Evolutionary conservation across 805 yeast genomes (phyloP).

Genomic region (Candida xyloterini): DNA sequence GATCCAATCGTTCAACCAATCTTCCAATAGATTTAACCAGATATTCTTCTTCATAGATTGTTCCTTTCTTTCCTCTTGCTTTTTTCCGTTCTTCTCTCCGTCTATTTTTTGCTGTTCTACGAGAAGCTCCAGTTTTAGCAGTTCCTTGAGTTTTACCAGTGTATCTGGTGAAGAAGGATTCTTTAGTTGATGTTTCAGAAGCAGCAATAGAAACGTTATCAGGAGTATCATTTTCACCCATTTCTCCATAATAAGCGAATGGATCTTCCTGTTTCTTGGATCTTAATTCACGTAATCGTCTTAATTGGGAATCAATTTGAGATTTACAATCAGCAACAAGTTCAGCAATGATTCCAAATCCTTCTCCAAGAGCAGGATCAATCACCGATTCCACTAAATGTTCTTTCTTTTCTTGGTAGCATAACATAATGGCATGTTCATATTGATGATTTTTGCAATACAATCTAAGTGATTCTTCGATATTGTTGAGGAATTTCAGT

Average conservation of each 20-base stretch:
- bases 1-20: conserved; percentile 73
- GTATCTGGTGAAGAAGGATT: conserved; percentile 90
- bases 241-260: conserved; percentile 73
- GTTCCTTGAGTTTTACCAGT: conserved; percentile 96
- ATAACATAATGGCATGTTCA: conserved; percentile 72
- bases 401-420: conserved; percentile 40
- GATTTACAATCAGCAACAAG: conserved; percentile 88
- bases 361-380: conserved; percentile 78
- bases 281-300: conserved; percentile 80
- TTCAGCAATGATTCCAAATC: conserved; percentile 85
- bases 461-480: conserved; percentile 59
- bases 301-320: conserved; percentile 80
- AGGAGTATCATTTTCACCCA: conserved; percentile 66
- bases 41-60: conserved; percentile 96
- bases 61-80: conserved; percentile 97
- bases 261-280: conserved; percentile 83
- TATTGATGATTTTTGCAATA: conserved; percentile 74
- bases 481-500: conserved; percentile 54
- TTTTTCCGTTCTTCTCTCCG: conserved; percentile 94
- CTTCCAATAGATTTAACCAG: conserved; percentile 85
- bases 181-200: conserved; percentile 87
- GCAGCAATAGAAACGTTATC: conserved; percentile 95
- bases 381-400: conserved; percentile 56
- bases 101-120: conserved; percentile 87
- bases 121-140: conserved; percentile 92